Percentiles rank a stretch among this genome's conserved stretches.
Evolutionary conservation across 345 rosid species (phyloP).

Genomic region (Gossypium bickii): DNA sequence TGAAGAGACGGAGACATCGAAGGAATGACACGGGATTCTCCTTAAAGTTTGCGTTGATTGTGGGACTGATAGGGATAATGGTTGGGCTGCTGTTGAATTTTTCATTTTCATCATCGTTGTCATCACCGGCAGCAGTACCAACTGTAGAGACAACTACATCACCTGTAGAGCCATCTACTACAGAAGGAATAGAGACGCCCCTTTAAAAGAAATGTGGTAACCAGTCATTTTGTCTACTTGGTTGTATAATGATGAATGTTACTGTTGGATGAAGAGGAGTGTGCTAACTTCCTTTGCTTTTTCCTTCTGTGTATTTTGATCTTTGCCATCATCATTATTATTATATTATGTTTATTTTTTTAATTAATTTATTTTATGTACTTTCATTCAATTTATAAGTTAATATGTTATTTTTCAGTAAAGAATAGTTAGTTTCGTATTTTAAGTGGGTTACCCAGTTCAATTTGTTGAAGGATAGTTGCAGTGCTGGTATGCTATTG

Average conservation of each 20-base stretch:
- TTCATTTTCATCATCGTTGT: conserved; percentile 49
- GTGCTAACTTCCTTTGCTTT: neutral
- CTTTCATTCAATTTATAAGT: conserved; percentile 28
- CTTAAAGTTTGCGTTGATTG: conserved; percentile 60
- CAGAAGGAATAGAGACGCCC: conserved; percentile 8
- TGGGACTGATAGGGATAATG: conserved; percentile 76
- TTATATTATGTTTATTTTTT: no score
- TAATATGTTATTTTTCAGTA: neutral
- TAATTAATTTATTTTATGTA: conserved; percentile 7
- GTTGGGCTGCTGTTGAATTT: conserved; percentile 72
- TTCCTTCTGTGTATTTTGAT: conserved; percentile 14
- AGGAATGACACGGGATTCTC: conserved; percentile 59
- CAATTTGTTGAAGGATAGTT: no score
- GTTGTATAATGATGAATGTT: conserved; percentile 29
- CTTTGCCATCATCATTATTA: neutral
- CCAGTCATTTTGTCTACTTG: conserved; percentile 11
- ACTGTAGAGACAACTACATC: neutral
- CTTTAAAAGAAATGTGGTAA: neutral
- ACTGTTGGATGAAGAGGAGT: conserved; percentile 24
- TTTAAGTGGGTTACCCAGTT: neutral
- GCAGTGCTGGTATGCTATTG: no score
- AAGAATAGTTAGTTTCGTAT: neutral
- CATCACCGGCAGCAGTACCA: neutral
- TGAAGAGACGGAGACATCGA: conserved; percentile 59
- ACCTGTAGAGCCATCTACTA: conserved; percentile 20